Evolutionary conservation across 2,329 filamentous ascomycete species (phyloP).

Genomic region (Pseudocercospora crystallina): DNA sequence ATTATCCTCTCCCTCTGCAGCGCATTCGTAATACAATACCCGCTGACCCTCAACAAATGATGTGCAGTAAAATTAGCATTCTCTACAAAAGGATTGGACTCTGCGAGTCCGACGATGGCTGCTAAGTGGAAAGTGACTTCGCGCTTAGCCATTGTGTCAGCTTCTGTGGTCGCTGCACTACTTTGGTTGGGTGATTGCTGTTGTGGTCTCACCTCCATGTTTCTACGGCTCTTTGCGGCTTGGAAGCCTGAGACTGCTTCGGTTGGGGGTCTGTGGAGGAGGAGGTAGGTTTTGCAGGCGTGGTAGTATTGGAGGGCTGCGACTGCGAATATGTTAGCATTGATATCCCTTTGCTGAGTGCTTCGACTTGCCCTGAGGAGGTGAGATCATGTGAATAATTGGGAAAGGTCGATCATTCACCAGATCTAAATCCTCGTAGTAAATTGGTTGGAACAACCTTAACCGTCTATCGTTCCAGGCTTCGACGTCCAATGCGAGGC

Average conservation of each 20-base stretch:
- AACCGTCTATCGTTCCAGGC: constrained; percentile 24
- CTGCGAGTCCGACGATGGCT: constrained; percentile 22
- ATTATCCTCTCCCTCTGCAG: constrained; percentile 21
- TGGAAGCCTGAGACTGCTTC: constrained; percentile 20
- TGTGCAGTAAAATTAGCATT: constrained; percentile 27
- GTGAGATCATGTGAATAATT: constrained; percentile 34
- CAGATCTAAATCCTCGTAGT: constrained; percentile 20
- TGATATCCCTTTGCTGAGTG: not conserved
- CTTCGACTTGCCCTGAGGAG: constrained; percentile 30
- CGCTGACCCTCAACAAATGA: constrained; percentile 24
- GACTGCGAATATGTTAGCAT: constrained; percentile 19
- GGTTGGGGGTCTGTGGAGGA: constrained; percentile 16
- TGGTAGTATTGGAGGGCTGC: constrained; percentile 39
- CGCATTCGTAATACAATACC: constrained; percentile 24
- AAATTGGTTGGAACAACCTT: constrained; percentile 31
- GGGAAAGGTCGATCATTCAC: constrained; percentile 29
- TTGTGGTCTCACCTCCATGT: constrained; percentile 17
- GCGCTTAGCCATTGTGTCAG: constrained; percentile 13
- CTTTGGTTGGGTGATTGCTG: not conserved
- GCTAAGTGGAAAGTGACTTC: constrained; percentile 20
- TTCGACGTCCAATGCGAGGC: constrained; percentile 18
- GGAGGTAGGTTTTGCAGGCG: constrained; percentile 34
- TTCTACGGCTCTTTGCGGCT: constrained; percentile 19
- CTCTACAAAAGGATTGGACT: constrained; percentile 25
- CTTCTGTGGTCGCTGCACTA: not conserved